These are phyloP conservation scores for Cladosporium halotolerans DNA, from an alignment of 2,329 filamentous ascomycete genomes.

Conservation along the genomic window DNA sequence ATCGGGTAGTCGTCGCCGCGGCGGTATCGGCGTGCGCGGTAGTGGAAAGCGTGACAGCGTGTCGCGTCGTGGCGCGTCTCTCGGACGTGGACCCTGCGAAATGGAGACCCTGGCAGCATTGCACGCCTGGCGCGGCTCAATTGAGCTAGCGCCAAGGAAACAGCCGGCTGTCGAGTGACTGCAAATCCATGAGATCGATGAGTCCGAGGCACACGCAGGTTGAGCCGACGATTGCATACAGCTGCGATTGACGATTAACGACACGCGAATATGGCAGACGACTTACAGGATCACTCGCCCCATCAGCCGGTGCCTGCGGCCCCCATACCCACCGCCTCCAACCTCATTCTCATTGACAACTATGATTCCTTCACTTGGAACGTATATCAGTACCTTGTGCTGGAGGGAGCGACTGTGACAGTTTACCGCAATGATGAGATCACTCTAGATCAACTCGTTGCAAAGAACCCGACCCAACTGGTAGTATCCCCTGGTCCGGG, in stretches of 20 bases:
- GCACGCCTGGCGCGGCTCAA: not conserved
- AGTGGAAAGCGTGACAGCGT: too few species aligned
- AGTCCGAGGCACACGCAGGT: not conserved
- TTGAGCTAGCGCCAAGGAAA: not conserved
- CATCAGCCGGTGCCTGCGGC: constrained; percentile 70
- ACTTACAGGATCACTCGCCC: constrained; percentile 74
- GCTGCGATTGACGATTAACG: not conserved
- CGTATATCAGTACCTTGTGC: constrained; percentile 93
- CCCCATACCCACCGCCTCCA: constrained; percentile 72
- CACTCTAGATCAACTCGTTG: constrained; percentile 73
- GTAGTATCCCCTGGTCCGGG: constrained; percentile 94
- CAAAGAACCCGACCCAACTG: constrained; percentile 81
- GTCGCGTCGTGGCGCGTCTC: too few species aligned
- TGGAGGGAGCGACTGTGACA: constrained; percentile 83
- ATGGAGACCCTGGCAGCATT: too few species aligned
- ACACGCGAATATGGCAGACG: constrained; percentile 25
- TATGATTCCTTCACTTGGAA: constrained; percentile 99
- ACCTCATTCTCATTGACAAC: constrained; percentile 94
- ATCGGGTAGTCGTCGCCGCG: too few species aligned
- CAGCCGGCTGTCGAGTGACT: constrained; percentile 1
- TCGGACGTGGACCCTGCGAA: too few species aligned
- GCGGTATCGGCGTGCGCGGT: too few species aligned
- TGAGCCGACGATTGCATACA: too few species aligned
- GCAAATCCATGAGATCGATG: not conserved
- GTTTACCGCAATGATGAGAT: constrained; percentile 93